Conservation (phyloP, 1,139 yeast genomes). For the Schizosaccharomyces versatilis region DNA sequence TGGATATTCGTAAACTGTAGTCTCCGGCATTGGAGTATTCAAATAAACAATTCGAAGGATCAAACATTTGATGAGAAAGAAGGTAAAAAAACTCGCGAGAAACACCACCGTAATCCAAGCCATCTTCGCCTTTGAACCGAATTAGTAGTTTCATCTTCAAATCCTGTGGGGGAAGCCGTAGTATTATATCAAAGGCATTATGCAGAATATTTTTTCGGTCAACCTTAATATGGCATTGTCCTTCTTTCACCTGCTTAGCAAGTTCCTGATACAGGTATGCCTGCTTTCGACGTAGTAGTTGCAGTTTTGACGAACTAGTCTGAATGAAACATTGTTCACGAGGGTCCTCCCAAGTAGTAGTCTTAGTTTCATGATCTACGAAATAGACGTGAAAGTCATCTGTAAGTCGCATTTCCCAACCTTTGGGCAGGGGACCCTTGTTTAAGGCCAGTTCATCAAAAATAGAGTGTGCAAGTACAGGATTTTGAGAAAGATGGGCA, state of each 20-base stretch:
- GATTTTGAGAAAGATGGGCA: not conserved
- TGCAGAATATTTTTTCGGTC: not conserved
- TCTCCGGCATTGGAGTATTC: not conserved
- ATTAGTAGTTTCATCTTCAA: slow-evolving; percentile 34
- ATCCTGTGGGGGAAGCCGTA: not conserved
- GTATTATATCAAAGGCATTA: not conserved
- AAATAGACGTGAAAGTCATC: slow-evolving; percentile 1
- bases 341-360: slow-evolving; percentile 1
- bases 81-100: slow-evolving; percentile 96
- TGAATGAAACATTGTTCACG: not conserved
- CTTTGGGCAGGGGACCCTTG: not conserved
- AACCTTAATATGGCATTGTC: not conserved
- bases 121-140: slow-evolving; percentile 74
- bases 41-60: slow-evolving; percentile 32
- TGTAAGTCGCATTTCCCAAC: not conserved
- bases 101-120: slow-evolving; percentile 94
- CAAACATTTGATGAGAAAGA: slow-evolving; percentile 77
- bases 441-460: not conserved
- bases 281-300: not conserved
- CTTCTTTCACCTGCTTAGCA: not conserved
- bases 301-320: not conserved
- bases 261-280: not conserved
- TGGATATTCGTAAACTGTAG: slow-evolving; percentile 40
- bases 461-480: not conserved
- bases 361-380: not conserved